Evolutionary conservation across 805 yeast genomes (phyloP).

Genomic region (Yamadazyma phyllophila): DNA sequence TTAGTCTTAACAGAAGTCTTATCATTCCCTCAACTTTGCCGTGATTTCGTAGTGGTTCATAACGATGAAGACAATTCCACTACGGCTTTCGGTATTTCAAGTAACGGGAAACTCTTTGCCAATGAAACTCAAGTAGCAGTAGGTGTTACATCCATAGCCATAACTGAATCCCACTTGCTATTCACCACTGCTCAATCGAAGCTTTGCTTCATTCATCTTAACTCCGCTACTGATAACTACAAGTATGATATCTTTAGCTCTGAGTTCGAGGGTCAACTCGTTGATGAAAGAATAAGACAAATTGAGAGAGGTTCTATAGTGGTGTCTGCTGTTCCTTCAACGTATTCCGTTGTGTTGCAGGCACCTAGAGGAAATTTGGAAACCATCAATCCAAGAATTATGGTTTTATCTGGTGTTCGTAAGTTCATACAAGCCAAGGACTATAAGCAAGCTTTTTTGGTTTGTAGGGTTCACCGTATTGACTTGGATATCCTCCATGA

Average conservation of each 20-base stretch:
- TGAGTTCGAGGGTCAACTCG: constrained; percentile 19
- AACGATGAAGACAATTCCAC: constrained; percentile 18
- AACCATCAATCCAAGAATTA: constrained; percentile 87
- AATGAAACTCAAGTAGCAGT: constrained; percentile 57
- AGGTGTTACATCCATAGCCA: constrained; percentile 78
- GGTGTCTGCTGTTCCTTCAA: constrained; percentile 78
- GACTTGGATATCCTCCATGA: constrained; percentile 89
- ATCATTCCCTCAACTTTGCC: constrained; percentile 69
- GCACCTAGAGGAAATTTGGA: constrained; percentile 97
- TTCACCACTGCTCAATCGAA: constrained; percentile 88
- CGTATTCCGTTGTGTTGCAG: constrained; percentile 78
- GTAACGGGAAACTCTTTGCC: constrained; percentile 71
- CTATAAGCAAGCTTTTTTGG: constrained; percentile 71
- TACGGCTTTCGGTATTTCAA: constrained; percentile 69
- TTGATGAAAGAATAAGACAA: constrained; percentile 82
- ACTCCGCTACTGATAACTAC: constrained; percentile 28
- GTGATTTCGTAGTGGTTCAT: constrained; percentile 47
- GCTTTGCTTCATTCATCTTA: constrained; percentile 76
- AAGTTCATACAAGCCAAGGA: constrained; percentile 54
- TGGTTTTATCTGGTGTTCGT: constrained; percentile 85
- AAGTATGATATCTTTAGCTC: constrained; percentile 34
- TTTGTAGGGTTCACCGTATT: constrained; percentile 88
- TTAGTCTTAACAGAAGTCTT: constrained; percentile 35
- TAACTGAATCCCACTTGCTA: constrained; percentile 68
- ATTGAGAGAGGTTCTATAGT: constrained; percentile 91